Evolutionary conservation across 2,329 filamentous ascomycete species (phyloP).

Genomic region (Raffaelea ambrosiae): DNA sequence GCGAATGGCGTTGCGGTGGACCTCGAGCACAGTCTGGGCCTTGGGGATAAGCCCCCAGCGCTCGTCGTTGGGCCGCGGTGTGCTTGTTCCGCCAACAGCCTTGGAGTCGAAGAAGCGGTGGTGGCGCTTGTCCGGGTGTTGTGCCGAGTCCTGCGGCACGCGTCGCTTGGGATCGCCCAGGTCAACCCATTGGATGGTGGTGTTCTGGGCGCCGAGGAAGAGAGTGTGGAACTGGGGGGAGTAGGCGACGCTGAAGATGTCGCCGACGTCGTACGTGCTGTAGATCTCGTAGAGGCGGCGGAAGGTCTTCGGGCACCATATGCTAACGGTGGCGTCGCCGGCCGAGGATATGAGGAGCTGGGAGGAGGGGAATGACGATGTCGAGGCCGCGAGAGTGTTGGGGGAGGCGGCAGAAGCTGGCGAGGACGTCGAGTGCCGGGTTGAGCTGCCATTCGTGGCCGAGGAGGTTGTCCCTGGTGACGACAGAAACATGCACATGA

Average conservation of each 20-base stretch:
- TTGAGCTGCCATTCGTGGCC: conserved; percentile 47
- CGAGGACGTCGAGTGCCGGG: conserved; percentile 22
- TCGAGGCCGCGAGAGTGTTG: conserved; percentile 41
- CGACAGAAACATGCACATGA: conserved; percentile 78
- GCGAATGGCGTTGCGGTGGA: conserved; percentile 68
- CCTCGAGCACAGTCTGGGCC: conserved; percentile 58
- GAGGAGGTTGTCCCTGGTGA: conserved; percentile 39
- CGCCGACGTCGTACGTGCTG: conserved; percentile 87
- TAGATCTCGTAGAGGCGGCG: conserved; percentile 80
- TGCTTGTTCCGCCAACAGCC: conserved; percentile 72
- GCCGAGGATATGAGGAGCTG: conserved; percentile 80
- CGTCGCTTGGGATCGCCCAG: conserved; percentile 55
- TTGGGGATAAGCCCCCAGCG: conserved; percentile 46
- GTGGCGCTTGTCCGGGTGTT: conserved; percentile 67
- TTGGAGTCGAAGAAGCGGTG: conserved; percentile 91
- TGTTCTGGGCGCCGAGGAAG: conserved; percentile 90
- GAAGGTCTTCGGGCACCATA: conserved; percentile 76
- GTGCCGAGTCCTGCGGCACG: conserved; percentile 53
- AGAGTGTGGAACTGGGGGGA: conserved; percentile 70
- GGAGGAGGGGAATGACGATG: conserved; percentile 45
- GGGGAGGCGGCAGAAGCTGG: neutral
- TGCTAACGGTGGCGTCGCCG: conserved; percentile 87
- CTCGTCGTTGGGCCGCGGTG: conserved; percentile 60
- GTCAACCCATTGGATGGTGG: conserved; percentile 87
- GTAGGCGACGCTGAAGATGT: conserved; percentile 92